phyloP scores from a whole-genome alignment of 768 basidiomycete species.

The Tubosaeta sp. region DNA sequence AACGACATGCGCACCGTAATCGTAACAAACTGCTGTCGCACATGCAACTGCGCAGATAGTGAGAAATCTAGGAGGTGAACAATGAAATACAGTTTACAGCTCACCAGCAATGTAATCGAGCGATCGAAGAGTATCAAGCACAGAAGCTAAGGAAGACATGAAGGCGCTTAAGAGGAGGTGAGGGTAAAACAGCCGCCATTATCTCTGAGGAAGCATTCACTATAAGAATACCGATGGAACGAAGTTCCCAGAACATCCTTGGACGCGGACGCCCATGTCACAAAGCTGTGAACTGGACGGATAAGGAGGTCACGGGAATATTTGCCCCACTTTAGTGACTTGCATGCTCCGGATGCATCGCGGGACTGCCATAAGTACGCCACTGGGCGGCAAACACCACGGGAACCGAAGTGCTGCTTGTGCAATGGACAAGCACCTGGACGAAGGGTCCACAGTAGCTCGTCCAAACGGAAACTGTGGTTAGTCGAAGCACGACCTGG shows the following conservation, averaged over 20 bases:
- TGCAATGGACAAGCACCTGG: not conserved
- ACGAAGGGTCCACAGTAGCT: too few species aligned
- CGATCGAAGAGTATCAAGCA: not conserved
- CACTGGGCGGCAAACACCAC: not conserved
- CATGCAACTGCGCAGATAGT: constrained; percentile 3
- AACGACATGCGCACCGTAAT: constrained; percentile 1
- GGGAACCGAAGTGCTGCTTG: not conserved
- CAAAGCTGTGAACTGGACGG: not conserved
- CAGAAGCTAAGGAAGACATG: not conserved
- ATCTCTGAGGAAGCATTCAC: not conserved
- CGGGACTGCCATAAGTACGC: not conserved
- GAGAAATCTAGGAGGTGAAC: not conserved
- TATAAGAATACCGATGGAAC: not conserved
- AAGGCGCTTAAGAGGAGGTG: not conserved
- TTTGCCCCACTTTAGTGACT: not conserved
- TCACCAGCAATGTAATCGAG: not conserved
- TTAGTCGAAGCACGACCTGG: not conserved
- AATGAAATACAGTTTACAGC: too few species aligned
- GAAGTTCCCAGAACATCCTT: not conserved
- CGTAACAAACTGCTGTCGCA: constrained; percentile 2
- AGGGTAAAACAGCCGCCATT: not conserved
- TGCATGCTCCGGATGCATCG: too few species aligned
- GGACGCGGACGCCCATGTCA: not conserved
- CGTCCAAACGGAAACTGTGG: not conserved
- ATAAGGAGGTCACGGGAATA: not conserved